Evolutionary conservation across 2,329 filamentous ascomycete species (phyloP).

Genomic region (Paecilomyces sp.): DNA sequence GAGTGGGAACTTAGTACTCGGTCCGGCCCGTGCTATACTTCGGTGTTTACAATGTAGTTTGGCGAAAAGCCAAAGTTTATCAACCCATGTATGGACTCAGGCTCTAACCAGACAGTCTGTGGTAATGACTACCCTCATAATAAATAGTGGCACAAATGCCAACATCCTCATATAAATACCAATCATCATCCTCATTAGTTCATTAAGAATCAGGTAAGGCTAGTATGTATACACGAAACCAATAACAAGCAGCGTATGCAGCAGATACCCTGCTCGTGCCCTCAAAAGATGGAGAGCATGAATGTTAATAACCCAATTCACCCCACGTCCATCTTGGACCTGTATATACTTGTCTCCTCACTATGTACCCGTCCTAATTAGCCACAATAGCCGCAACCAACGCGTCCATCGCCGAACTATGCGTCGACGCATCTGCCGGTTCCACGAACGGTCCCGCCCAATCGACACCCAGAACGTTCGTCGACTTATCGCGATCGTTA

Average conservation of each 20-base stretch:
- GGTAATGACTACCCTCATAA: not conserved
- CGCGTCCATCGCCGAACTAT: conserved; percentile 60
- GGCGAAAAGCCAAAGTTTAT: too few relatives aligned
- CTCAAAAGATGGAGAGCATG: not conserved
- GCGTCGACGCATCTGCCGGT: conserved; percentile 51
- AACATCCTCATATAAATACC: not conserved
- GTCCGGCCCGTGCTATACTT: too few relatives aligned
- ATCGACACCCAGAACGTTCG: conserved; percentile 51
- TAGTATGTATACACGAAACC: not conserved
- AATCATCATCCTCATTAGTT: not conserved
- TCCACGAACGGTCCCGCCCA: conserved; percentile 56
- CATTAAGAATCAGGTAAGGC: not conserved
- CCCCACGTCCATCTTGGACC: too few relatives aligned
- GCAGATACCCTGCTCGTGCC: not conserved
- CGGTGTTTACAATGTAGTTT: too few relatives aligned
- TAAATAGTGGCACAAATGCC: not conserved
- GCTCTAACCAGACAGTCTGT: too few relatives aligned
- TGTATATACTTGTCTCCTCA: too few relatives aligned
- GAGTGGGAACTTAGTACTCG: too few relatives aligned
- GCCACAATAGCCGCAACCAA: conserved; percentile 51
- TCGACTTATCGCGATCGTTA: conserved; percentile 43
- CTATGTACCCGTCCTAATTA: not conserved
- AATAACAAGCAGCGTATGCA: not conserved
- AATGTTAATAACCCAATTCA: not conserved
- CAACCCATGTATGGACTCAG: too few relatives aligned